Evolutionary conservation across 495 filamentous ascomycete species (phyloP).

Genomic region (Tuber melanosporum): DNA sequence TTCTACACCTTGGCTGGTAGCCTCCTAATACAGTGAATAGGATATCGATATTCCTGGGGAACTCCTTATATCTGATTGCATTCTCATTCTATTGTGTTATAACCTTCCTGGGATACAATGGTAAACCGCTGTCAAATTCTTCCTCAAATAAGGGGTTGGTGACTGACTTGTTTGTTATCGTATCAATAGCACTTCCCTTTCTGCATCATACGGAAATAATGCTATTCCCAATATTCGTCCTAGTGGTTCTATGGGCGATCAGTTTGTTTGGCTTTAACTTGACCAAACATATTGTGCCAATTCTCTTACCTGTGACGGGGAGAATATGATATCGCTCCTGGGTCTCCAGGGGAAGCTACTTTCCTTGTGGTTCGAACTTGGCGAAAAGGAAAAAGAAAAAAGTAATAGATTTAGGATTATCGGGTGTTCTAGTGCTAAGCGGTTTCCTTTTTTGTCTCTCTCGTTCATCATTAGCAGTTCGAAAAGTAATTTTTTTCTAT

Average conservation of each 20-base stretch:
- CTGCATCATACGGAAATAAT: slow-evolving; percentile 67
- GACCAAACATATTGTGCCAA: slow-evolving; percentile 49
- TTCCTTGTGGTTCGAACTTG: not conserved
- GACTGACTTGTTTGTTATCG: slow-evolving; percentile 15
- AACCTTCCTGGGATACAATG: slow-evolving; percentile 68
- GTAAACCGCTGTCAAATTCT: slow-evolving; percentile 36
- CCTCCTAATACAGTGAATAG: slow-evolving; percentile 46
- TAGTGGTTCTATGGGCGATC: slow-evolving; percentile 57
- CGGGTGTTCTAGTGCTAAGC: not conserved
- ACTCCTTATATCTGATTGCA: slow-evolving; percentile 65
- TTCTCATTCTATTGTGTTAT: slow-evolving; percentile 65
- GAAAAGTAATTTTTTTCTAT: not conserved
- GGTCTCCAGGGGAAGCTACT: not conserved
- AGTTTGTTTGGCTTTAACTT: slow-evolving; percentile 57
- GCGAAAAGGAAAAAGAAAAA: not conserved
- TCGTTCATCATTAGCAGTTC: not conserved
- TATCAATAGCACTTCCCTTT: slow-evolving; percentile 56
- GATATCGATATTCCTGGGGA: slow-evolving; percentile 62
- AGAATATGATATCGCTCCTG: not conserved
- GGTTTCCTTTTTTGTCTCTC: not conserved
- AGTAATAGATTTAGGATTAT: not conserved
- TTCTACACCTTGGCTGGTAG: slow-evolving; percentile 30
- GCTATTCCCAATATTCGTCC: slow-evolving; percentile 56
- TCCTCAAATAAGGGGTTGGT: not conserved
- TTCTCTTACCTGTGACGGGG: slow-evolving; percentile 37